Evolutionary conservation across 2,329 filamentous ascomycete species (phyloP).

Genomic region (Teratosphaeria nubilosa): DNA sequence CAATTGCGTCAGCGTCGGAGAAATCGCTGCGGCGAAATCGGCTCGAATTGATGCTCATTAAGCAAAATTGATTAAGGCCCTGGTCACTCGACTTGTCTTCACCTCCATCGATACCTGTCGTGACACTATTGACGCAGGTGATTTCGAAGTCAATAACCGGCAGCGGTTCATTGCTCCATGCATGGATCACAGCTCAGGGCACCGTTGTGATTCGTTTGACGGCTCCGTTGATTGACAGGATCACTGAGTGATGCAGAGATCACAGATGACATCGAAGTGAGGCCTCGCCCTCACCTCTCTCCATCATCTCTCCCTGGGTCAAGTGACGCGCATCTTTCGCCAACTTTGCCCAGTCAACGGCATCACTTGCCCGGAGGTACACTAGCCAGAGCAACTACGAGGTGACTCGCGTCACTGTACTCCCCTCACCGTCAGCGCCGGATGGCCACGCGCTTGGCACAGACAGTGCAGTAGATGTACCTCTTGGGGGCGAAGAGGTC

Average conservation of each 20-base stretch:
- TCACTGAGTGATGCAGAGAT: background rate
- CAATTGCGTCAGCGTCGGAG: background rate
- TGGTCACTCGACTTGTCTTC: background rate
- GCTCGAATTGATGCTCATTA: background rate
- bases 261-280: no score
- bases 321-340: background rate
- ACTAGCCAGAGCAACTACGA: background rate
- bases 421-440: background rate
- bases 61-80: background rate
- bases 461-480: no score
- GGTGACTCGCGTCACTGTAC: background rate
- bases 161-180: no score
- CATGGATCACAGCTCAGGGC: no score
- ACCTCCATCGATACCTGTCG: background rate
- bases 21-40: background rate
- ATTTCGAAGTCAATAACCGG: no score
- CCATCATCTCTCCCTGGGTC: background rate
- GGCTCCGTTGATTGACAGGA: background rate
- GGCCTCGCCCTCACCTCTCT: background rate
- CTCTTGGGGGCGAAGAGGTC: no score
- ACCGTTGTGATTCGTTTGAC: background rate
- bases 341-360: background rate
- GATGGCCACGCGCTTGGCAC: no score
- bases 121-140: no score
- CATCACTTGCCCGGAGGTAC: background rate